Evolutionary conservation across 2,329 filamentous ascomycete species (phyloP), one percentile per base, ranked within the genome.

Genomic region (Penicillium olsonii): DNA sequence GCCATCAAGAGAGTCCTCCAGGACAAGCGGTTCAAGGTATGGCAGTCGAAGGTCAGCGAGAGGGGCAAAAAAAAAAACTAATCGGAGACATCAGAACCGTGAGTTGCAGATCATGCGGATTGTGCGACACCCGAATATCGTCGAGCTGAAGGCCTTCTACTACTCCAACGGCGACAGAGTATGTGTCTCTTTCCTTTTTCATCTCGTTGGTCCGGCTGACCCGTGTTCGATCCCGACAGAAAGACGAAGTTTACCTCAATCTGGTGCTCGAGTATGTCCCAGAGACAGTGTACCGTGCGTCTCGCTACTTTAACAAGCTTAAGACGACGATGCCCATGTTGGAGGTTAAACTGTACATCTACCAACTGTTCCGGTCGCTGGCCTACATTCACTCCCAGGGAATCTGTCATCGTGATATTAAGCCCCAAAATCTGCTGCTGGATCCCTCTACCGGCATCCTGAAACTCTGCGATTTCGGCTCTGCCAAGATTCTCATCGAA

Each of bases 91-190:
- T n/a, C 70, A 99, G 94, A 99, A 99, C 72, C 91, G 94, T 75
- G 94, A 99, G 73, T 83, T 99, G 63, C 94, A 99, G 74, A 99
- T 99, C 71, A 99, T 99, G 94, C 88, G 94, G 69, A 99, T 99
- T 69, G 94, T 99, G 67, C 87, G 92, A 69, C 94, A 99, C 73
- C 94, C 94, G 48, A 99, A 99, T 76, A 97, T 99, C 66, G 94
- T 99, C 53, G 92, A 97, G 74, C 81, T 99, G 58, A 99, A 99
- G 79, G 94, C 94, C 45, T 99, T 99, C 78, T 99, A 96, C 78
- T 99, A 97, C 78, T 96, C 92, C 63, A 99, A 97, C 70, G 94
- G 94, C 69, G 94, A 99, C 75, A 86, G 94, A 74, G 94, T 99
- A 84, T 64, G 82, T 78, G 55, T 45, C 54, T 37, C 38, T 48